These are phyloP conservation scores for Vachellia collinsii DNA, from an alignment of 306 rosid species.

Conservation along the genomic window DNA sequence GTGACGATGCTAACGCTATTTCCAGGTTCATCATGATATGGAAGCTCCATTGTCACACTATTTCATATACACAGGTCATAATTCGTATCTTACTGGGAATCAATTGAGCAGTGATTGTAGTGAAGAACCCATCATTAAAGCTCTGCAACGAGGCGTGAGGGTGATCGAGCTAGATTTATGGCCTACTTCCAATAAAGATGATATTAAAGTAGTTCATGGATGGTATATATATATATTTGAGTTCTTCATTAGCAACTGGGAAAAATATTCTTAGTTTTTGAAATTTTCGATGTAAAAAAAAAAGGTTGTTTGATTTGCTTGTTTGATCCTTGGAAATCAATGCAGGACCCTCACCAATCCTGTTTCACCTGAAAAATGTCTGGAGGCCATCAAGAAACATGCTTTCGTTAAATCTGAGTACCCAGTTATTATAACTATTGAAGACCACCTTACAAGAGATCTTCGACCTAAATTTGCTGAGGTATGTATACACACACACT, in stretches of 20 bases:
- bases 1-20: not conserved
- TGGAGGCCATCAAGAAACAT: conserved; percentile 71
- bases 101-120: conserved; percentile 92
- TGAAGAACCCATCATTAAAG: conserved; percentile 77
- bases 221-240: conserved; percentile 53
- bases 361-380: conserved; percentile 70
- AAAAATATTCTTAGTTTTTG: not conserved
- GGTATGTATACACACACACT: conserved; percentile 40
- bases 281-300: not conserved
- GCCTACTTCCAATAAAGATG: conserved; percentile 79
- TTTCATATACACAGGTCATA: conserved; percentile 95
- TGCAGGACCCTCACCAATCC: conserved; percentile 91
- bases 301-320: not conserved
- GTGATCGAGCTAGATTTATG: conserved; percentile 90
- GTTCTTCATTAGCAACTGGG: not conserved
- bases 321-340: conserved; percentile 22
- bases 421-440: conserved; percentile 90
- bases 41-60: conserved; percentile 87
- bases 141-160: conserved; percentile 72
- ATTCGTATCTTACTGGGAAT: conserved; percentile 92
- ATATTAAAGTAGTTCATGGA: conserved; percentile 86
- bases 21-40: conserved; percentile 95
- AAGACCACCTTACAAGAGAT: conserved; percentile 81
- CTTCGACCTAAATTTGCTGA: conserved; percentile 83
- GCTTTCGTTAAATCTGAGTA: conserved; percentile 79